These are phyloP conservation scores for Wallacemonas sp. DNA, from an alignment of 208 protist genomes.

Conservation along the genomic window DNA sequence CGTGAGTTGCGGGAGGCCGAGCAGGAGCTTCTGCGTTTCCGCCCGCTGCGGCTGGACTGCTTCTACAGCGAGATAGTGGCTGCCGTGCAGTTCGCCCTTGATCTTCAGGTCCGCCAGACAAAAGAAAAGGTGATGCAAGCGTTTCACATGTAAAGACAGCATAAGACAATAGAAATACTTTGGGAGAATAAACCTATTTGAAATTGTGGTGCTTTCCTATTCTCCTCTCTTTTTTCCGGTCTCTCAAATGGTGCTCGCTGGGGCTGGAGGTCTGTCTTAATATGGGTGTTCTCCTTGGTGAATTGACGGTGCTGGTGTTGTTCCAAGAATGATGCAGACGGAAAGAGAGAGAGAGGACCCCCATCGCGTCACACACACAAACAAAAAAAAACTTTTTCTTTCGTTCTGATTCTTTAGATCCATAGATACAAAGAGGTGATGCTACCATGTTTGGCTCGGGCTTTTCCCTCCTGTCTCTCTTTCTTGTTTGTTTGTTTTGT, in stretches of 20 bases:
- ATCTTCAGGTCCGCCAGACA: constrained; percentile 48
- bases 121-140: constrained; percentile 44
- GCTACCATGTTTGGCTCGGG: too few relatives aligned
- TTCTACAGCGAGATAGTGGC: constrained; percentile 67
- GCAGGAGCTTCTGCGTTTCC: constrained; percentile 44
- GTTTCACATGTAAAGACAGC: constrained; percentile 36
- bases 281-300: too few relatives aligned
- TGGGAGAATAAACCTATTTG: too few relatives aligned
- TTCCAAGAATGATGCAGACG: too few relatives aligned
- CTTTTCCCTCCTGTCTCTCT: constrained; percentile 6
- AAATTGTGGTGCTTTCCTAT: too few relatives aligned
- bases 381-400: too few relatives aligned
- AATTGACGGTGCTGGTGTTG: too few relatives aligned
- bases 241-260: neutral
- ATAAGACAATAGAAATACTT: neutral
- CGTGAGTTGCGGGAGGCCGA: constrained; percentile 37
- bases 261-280: too few relatives aligned
- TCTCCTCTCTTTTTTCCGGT: neutral
- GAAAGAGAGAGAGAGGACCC: too few relatives aligned
- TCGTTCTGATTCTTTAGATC: too few relatives aligned
- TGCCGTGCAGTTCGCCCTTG: constrained; percentile 59
- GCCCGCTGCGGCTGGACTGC: constrained; percentile 59
- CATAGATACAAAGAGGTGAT: too few relatives aligned
- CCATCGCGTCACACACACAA: too few relatives aligned
- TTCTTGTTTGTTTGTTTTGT: constrained; percentile 16